Evolutionary conservation across 2,329 filamentous ascomycete species (phyloP), one percentile per base, ranked within the genome.

Genomic region (Aspergillus sergii): DNA sequence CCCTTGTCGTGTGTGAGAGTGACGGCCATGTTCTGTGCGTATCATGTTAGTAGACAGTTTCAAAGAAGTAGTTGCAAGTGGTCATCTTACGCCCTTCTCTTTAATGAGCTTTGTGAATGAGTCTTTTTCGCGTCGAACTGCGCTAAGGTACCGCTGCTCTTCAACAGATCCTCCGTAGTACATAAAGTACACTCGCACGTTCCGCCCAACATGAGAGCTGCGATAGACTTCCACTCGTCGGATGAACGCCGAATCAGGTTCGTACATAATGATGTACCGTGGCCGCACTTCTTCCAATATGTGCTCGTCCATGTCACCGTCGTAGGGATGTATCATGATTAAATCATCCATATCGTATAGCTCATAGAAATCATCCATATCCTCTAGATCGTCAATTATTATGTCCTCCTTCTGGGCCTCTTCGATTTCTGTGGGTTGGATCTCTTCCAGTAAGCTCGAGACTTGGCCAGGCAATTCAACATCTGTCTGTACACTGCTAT

Each of bases 191-290:
- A 97, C 94, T 50, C 93, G 88, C 48, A 98, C 92, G 71, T 92
- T 93, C 41, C 93, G 85, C 75, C 94, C 92, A 62, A 89, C 91
- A 79, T 99, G 95, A 11, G 94, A 97, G 58, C 93, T 97, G 45
- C 95, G 89, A 79, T 98, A 99, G 2, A 98, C 94, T 76, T 99
- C 95, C 23, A 99, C 91, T 43, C 94, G 86, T 16, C 95, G 89
- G 72, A 98, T 97, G 76, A 99, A 99, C 3, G 94, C 89, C 3
- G 94, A 89, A 68, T 98, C 93, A 1, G 95, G 94, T 75, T 98
- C 95, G 78, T 97, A 99, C 95, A 99, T 98, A 80, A 99, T 91
- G 63, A 99, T 93, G 77, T 97, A 97, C 64, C 92, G 89, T 39
- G 95, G 95, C 73, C 92, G 93, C 62, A 95, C 85, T 78, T 99